A percentile compares a stretch with the other conserved stretches of the same genome.
These are phyloP conservation scores for Aspergillus sp. DNA, from an alignment of 2,329 filamentous ascomycete genomes.

Conservation along the genomic window DNA sequence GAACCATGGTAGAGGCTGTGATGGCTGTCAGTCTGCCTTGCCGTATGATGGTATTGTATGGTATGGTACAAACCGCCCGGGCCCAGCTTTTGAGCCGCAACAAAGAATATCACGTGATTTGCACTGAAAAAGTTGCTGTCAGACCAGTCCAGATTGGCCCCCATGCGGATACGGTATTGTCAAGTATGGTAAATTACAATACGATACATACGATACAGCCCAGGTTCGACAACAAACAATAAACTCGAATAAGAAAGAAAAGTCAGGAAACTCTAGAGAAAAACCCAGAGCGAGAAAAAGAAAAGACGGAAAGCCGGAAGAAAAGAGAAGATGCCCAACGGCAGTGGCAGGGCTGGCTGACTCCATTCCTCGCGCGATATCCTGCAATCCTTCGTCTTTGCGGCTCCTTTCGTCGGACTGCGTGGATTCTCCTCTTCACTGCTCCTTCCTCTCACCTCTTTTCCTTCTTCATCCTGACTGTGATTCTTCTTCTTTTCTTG, in stretches of 20 bases:
- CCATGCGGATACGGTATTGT: not conserved
- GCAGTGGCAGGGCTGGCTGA: too few species aligned
- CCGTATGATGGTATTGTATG: slow-evolving; percentile 1
- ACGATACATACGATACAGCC: not conserved
- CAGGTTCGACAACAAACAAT: not conserved
- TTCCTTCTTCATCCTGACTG: not conserved
- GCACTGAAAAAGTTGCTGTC: too few species aligned
- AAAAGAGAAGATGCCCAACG: too few species aligned
- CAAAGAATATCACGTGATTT: slow-evolving; percentile 3
- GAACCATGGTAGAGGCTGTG: not conserved
- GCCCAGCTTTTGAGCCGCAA: slow-evolving; percentile 12
- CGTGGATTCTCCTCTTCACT: not conserved
- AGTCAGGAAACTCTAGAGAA: too few species aligned
- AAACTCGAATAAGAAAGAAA: not conserved
- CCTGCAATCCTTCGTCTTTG: too few species aligned
- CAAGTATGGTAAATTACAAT: not conserved
- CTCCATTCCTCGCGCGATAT: not conserved
- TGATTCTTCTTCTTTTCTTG: too few species aligned
- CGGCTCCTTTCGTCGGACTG: too few species aligned
- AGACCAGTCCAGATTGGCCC: too few species aligned
- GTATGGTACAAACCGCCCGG: not conserved
- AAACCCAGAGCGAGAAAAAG: too few species aligned
- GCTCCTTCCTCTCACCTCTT: not conserved
- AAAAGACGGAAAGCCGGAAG: too few species aligned
- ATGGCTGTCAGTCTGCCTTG: not conserved